These are phyloP conservation scores for Stagonosporopsis vannaccii DNA, from an alignment of 2,329 filamentous ascomycete genomes.

Conservation along the genomic window DNA sequence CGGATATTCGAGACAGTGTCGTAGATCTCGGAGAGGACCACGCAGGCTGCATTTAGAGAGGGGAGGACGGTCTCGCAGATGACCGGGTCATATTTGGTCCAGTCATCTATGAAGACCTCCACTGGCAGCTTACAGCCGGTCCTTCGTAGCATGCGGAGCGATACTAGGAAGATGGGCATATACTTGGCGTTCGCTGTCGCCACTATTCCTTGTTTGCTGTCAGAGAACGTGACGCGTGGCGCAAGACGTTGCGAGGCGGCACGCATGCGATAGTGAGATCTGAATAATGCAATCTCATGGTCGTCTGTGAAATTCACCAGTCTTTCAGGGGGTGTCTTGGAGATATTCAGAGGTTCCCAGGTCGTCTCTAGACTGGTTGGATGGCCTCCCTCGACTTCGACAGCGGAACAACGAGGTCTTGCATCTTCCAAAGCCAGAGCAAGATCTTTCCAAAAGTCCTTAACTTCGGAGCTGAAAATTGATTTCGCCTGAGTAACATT, in stretches of 20 bases:
- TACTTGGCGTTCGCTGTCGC: constrained; percentile 59
- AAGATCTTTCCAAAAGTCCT: constrained; percentile 8
- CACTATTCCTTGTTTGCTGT: constrained; percentile 58
- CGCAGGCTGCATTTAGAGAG: constrained; percentile 50
- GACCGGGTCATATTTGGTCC: constrained; percentile 48
- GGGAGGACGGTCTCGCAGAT: constrained; percentile 51
- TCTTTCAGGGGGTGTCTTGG: constrained; percentile 18
- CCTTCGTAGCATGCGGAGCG: constrained; percentile 61
- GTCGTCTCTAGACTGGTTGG: constrained; percentile 6
- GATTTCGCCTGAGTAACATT: constrained; percentile 6
- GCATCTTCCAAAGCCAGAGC: constrained; percentile 13
- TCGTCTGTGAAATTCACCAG: constrained; percentile 27
- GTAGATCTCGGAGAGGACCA: constrained; percentile 42
- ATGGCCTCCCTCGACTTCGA: constrained; percentile 21
- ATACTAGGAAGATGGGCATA: constrained; percentile 59
- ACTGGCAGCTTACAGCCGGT: constrained; percentile 60
- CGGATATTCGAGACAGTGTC: constrained; percentile 19
- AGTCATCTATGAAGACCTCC: constrained; percentile 51
- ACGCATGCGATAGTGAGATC: constrained; percentile 33
- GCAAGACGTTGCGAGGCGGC: constrained; percentile 24
- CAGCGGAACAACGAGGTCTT: constrained; percentile 23
- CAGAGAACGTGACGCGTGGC: constrained; percentile 48
- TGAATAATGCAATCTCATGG: constrained; percentile 28
- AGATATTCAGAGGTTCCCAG: constrained; percentile 22
- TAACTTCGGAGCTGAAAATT: neutral